phyloP scores from a whole-genome alignment of 2,329 filamentous ascomycete species.

The Colletotrichum sp. region DNA sequence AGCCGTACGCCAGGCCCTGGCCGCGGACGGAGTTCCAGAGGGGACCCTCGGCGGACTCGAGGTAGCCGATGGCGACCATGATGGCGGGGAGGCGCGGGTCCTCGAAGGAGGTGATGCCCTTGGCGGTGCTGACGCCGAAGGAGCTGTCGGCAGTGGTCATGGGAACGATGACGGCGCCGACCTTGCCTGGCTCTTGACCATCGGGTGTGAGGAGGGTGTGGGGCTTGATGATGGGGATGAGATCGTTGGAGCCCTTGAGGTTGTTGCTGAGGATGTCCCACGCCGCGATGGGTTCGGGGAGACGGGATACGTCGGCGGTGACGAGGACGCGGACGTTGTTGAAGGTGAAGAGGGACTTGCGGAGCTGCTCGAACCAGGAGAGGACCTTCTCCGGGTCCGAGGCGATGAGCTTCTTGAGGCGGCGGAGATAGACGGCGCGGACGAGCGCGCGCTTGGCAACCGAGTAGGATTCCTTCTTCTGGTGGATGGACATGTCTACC shows the following conservation, averaged over 20 bases:
- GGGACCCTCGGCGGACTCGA: conserved; percentile 92
- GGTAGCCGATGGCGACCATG: conserved; percentile 87
- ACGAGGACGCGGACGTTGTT: conserved; percentile 87
- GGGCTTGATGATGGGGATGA: conserved; percentile 75
- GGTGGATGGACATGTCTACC: conserved; percentile 79
- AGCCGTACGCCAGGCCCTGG: conserved; percentile 91
- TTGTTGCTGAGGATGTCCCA: conserved; percentile 72
- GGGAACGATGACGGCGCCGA: conserved; percentile 80
- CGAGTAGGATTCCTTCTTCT: conserved; percentile 75
- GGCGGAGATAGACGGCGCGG: conserved; percentile 85
- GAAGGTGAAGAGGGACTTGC: conserved; percentile 78
- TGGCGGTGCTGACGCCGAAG: conserved; percentile 78
- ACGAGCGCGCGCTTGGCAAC: conserved; percentile 84
- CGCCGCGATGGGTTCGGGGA: conserved; percentile 76
- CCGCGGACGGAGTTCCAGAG: conserved; percentile 94
- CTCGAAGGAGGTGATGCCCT: conserved; percentile 75
- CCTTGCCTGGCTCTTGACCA: conserved; percentile 75
- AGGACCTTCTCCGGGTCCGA: conserved; percentile 79
- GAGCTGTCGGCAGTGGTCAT: conserved; percentile 94
- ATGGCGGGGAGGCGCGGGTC: conserved; percentile 83
- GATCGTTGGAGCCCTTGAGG: conserved; percentile 44
- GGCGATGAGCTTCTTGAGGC: conserved; percentile 80
- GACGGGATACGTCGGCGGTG: conserved; percentile 77
- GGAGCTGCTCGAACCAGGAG: conserved; percentile 77
- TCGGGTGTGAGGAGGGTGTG: conserved; percentile 75